Conservation (phyloP, 2,329 filamentous ascomycete species). For the Gaeumannomyces sp. region DNA sequence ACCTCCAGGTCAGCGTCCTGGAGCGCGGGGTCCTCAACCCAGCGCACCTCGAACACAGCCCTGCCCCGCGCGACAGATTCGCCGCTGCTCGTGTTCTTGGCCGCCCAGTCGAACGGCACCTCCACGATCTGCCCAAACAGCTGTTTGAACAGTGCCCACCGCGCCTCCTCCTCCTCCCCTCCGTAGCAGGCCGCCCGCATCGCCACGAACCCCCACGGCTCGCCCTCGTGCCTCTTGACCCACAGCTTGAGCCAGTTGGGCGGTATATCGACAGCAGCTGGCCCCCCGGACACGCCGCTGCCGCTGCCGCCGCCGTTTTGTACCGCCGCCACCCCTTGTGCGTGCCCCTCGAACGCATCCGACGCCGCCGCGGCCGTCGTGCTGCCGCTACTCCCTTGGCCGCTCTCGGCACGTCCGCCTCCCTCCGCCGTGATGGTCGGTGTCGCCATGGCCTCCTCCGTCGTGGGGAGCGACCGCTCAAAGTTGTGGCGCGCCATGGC, state of each 20-base stretch:
- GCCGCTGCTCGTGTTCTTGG: constrained; percentile 1
- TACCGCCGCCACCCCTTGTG: not conserved
- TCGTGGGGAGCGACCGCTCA: constrained; percentile 2
- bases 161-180: constrained; percentile 3
- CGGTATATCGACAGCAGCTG: not conserved
- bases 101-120: constrained; percentile 2
- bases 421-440: not conserved
- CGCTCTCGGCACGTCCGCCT: not conserved
- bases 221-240: constrained; percentile 3
- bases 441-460: not conserved
- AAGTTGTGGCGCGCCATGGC: constrained; percentile 5
- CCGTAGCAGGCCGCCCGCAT: constrained; percentile 7
- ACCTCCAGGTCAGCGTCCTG: constrained; percentile 2
- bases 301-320: not conserved
- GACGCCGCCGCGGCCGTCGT: not conserved
- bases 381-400: not conserved
- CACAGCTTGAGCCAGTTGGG: constrained; percentile 10
- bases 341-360: not conserved
- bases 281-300: not conserved
- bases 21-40: constrained; percentile 6
- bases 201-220: constrained; percentile 7
- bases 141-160: constrained; percentile 6
- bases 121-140: not conserved
- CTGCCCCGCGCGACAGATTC: not conserved
- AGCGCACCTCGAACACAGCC: constrained; percentile 6